These are phyloP conservation scores for Pichia exigua DNA, from an alignment of 805 yeast species.

Conservation along the genomic window DNA sequence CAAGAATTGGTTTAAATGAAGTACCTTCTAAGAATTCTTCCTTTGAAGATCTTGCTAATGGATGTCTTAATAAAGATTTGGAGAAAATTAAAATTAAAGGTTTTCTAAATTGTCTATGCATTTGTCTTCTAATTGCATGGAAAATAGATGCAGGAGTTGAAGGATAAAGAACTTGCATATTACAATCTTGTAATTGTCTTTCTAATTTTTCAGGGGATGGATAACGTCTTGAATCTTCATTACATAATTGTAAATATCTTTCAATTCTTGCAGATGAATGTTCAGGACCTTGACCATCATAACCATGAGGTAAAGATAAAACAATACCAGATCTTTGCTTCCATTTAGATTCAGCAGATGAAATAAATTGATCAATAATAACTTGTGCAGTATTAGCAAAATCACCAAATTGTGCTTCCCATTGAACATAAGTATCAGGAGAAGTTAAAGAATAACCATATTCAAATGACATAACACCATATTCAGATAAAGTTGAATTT, in stretches of 20 bases:
- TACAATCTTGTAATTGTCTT: conserved; percentile 98
- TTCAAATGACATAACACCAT: conserved; percentile 99
- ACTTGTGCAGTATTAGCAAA: conserved; percentile 99
- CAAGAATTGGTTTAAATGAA: conserved; percentile 93
- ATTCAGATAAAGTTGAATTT: conserved; percentile 94
- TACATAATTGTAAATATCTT: conserved; percentile 90
- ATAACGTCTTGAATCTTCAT: conserved; percentile 93
- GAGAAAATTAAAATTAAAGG: conserved; percentile 86
- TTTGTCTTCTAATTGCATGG: conserved; percentile 97
- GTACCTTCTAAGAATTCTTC: conserved; percentile 86
- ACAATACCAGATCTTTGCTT: conserved; percentile 97
- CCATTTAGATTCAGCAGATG: conserved; percentile 98
- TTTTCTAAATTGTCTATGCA: conserved; percentile 97
- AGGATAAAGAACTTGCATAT: conserved; percentile 97
- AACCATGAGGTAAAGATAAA: conserved; percentile 95
- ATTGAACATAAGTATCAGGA: conserved; percentile 92
- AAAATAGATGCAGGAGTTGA: conserved; percentile 94
- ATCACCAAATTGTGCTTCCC: conserved; percentile 99
- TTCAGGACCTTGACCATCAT: conserved; percentile 99
- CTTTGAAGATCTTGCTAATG: conserved; percentile 84
- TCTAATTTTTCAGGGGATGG: conserved; percentile 83
- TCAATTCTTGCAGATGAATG: conserved; percentile 97
- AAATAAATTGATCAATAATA: conserved; percentile 90
- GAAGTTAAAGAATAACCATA: conserved; percentile 97
- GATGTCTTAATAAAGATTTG: conserved; percentile 90